Base-by-base conservation (phyloP, 768 basidiomycete species). In the Lactarius psammicola region DNA sequence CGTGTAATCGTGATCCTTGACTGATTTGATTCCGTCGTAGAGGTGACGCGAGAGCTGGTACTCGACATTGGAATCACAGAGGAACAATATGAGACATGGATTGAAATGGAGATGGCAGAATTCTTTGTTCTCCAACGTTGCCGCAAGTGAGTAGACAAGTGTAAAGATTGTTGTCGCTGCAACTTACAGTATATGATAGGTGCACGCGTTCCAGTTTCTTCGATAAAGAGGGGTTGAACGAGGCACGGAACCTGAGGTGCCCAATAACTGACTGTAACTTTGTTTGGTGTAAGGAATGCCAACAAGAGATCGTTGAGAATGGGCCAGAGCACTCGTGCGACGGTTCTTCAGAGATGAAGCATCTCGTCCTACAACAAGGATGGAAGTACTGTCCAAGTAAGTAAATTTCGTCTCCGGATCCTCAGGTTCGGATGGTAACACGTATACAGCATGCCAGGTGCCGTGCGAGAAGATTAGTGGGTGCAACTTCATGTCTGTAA, bases 401-500 rank as follows among this genome's bases (percentile, higher is more conserved):
- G 64, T 59, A 23, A 8, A 40, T 30, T 31, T 7, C 23, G 13
- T 20, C 6, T 18, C 42, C 31, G 1, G 3, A 3, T 17, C 13
- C 38, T 42, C 18, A 11, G 34, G 13, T 46, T 4, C n/a, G 4
- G 59, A 28, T 28, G 8, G 9, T 36, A 51, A 63, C 57, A 33
- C 17, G 28, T 56, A n/a, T 13, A 4, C 49, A 82, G 81, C 81
- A 4, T 82, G 82, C 69, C 70, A 71, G 44, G 82, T 84, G 7
- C 81, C 83, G 1, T 80, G 84, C 31, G 80, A 77, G 60, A 87
- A 84, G 68, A 78, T 78, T 11, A 74, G 74, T 15, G 85, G 86
- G 0, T 87, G 85, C 60, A 81, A 85, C 65, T 85, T 87, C 72
- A 84, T 87, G 80, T 79, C 80, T 63, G 85, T 85, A 38, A 76